Evolutionary conservation across 306 rosid genomes (phyloP).

Genomic region (Malus fusca): DNA sequence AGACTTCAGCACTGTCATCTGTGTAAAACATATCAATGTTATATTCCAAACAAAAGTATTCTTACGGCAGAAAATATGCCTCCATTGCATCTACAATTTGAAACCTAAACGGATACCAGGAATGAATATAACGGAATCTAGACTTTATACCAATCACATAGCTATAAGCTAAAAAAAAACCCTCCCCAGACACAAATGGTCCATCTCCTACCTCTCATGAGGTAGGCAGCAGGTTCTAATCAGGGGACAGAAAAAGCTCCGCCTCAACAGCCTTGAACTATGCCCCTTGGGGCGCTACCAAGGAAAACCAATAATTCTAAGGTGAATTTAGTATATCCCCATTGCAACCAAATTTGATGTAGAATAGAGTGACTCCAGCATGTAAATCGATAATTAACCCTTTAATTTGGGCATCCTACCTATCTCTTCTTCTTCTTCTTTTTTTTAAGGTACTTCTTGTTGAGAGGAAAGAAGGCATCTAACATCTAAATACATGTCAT

Average conservation of each 20-base stretch:
- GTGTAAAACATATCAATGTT: constrained; percentile 17
- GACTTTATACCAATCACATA: constrained; percentile 18
- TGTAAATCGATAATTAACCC: background rate
- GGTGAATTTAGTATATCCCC: constrained; percentile 50
- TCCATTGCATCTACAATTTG: constrained; percentile 11
- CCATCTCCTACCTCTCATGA: constrained; percentile 74
- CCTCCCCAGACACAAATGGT: constrained; percentile 45
- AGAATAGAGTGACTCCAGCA: constrained; percentile 20
- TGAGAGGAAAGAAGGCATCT: background rate
- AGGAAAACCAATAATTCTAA: constrained; percentile 66
- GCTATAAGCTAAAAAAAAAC: constrained; percentile 23
- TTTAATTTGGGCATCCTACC: background rate
- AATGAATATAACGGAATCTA: constrained; percentile 22
- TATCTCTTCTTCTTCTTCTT: background rate
- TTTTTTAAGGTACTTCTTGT: background rate
- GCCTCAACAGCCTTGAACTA: constrained; percentile 46
- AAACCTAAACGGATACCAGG: constrained; percentile 25
- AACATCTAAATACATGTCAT: background rate
- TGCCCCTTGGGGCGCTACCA: constrained; percentile 70
- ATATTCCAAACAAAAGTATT: constrained; percentile 4
- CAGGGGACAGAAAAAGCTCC: constrained; percentile 69
- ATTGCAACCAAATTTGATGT: constrained; percentile 27
- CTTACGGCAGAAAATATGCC: constrained; percentile 5
- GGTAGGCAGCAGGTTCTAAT: constrained; percentile 84
- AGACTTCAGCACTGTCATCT: constrained; percentile 92